These are phyloP conservation scores for Lasiosphaeris hirsuta DNA, from an alignment of 495 filamentous ascomycete genomes.

Conservation along the genomic window DNA sequence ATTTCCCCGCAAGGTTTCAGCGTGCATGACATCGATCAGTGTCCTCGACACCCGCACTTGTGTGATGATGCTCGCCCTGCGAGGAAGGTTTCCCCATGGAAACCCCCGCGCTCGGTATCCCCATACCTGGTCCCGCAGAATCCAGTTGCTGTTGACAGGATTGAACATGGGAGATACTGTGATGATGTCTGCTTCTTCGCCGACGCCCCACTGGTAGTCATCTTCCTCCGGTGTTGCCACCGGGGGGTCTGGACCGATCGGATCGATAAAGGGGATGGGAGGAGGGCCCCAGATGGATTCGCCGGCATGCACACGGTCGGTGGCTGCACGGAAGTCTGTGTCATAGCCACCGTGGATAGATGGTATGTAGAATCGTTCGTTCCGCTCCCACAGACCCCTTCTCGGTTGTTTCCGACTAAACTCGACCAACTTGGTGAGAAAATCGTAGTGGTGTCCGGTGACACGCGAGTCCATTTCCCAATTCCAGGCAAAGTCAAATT, in stretches of 20 bases:
- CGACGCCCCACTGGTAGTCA: slow-evolving; percentile 67
- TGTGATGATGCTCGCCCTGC: slow-evolving; percentile 64
- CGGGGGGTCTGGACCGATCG: slow-evolving; percentile 59
- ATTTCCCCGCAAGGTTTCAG: slow-evolving; percentile 57
- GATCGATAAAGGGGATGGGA: slow-evolving; percentile 48
- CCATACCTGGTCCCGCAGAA: slow-evolving; percentile 58
- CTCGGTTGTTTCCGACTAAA: slow-evolving; percentile 64
- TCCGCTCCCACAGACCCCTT: slow-evolving; percentile 71
- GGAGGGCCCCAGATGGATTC: slow-evolving; percentile 63
- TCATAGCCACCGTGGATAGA: slow-evolving; percentile 57
- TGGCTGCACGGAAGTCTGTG: slow-evolving; percentile 47
- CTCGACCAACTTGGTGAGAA: slow-evolving; percentile 55
- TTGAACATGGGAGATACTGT: slow-evolving; percentile 69
- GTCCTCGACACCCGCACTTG: slow-evolving; percentile 59
- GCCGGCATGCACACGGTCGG: slow-evolving; percentile 43
- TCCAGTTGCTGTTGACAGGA: slow-evolving; percentile 60
- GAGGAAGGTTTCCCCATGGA: slow-evolving; percentile 50
- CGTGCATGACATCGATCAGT: slow-evolving; percentile 63
- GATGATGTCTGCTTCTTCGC: slow-evolving; percentile 73
- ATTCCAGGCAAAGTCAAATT: slow-evolving; percentile 76
- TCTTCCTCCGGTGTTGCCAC: slow-evolving; percentile 53
- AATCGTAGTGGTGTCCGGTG: slow-evolving; percentile 68
- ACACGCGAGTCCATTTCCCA: slow-evolving; percentile 72
- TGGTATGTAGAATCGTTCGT: slow-evolving; percentile 68
- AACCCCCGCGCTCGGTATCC: slow-evolving; percentile 54